These are phyloP conservation scores for Hemisphaericaspora xylanilytica DNA, from an alignment of 1,139 yeast genomes.

Conservation along the genomic window DNA sequence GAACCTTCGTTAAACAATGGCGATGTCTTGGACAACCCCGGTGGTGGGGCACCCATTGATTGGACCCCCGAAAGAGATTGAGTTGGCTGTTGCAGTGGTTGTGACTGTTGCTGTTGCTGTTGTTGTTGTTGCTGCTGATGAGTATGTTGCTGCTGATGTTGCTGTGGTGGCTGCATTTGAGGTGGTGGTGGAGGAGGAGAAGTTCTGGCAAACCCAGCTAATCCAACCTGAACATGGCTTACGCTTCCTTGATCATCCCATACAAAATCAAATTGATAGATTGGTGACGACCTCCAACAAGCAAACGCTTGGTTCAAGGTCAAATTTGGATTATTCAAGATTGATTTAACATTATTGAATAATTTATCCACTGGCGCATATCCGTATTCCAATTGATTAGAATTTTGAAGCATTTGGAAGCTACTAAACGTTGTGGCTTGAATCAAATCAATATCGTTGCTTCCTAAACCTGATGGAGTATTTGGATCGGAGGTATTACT, in stretches of 20 bases:
- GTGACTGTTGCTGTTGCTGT: slow-evolving; percentile 3
- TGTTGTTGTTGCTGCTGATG: slow-evolving; percentile 2
- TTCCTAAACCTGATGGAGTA: background rate
- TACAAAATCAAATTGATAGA: slow-evolving; percentile 40
- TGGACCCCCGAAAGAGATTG: background rate
- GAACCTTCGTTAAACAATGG: slow-evolving; percentile 11
- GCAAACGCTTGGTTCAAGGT: slow-evolving; percentile 45
- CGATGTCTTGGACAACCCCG: slow-evolving; percentile 11
- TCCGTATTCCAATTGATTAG: slow-evolving; percentile 40
- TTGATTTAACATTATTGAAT: slow-evolving; percentile 31
- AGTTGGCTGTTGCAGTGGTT: slow-evolving; percentile 6
- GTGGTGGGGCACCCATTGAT: slow-evolving; percentile 8
- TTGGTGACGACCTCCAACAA: slow-evolving; percentile 21
- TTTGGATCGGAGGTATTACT: slow-evolving; percentile 3
- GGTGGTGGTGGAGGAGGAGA: slow-evolving; percentile 9
- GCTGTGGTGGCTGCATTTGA: slow-evolving; percentile 2
- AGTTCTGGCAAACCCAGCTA: slow-evolving; percentile 7
- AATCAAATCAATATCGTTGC: slow-evolving; percentile 11
- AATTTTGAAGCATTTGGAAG: slow-evolving; percentile 29
- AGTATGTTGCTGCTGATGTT: slow-evolving; percentile 3
- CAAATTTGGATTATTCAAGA: slow-evolving; percentile 27
- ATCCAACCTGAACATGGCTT: slow-evolving; percentile 38
- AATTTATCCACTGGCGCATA: slow-evolving; percentile 34
- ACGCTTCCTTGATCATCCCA: slow-evolving; percentile 51
- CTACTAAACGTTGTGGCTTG: slow-evolving; percentile 31